Conservation (phyloP, 768 basidiomycete genomes). For the Pulveroboletus ravenelii region DNA sequence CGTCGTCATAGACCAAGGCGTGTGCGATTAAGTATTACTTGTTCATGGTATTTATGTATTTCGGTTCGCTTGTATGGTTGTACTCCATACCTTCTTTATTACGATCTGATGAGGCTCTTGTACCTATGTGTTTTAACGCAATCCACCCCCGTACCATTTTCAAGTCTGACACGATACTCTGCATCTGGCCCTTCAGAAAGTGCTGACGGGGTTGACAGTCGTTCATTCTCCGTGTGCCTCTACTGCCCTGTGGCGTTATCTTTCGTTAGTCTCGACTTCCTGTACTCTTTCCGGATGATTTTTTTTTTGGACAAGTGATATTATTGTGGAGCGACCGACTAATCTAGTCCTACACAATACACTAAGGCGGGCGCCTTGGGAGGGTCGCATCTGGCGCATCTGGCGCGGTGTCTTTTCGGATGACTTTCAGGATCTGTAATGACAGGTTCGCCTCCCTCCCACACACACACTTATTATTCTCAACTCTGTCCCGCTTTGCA, state of each 20-base stretch:
- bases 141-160: not conserved
- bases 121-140: constrained; percentile 8
- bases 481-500: not conserved
- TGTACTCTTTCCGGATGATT: too few species aligned
- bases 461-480: too few species aligned
- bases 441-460: not conserved
- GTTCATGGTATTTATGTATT: not conserved
- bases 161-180: not conserved
- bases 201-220: too few species aligned
- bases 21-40: constrained; percentile 22
- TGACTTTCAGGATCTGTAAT: not conserved
- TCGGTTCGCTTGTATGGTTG: not conserved
- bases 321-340: too few species aligned
- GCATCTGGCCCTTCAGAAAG: not conserved
- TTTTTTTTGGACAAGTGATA: too few species aligned
- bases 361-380: too few species aligned
- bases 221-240: not conserved
- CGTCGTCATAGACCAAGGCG: constrained; percentile 34
- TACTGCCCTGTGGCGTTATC: not conserved
- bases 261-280: not conserved
- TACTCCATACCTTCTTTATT: not conserved
- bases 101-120: constrained; percentile 7
- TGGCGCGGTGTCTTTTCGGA: too few species aligned
- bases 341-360: too few species aligned
- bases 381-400: too few species aligned